A percentile compares a stretch with the other conserved stretches of the same genome.
Evolutionary conservation across 1,284 basidiomycete genomes (phyloP).

Genomic region (Ceratobasidium sp.): DNA sequence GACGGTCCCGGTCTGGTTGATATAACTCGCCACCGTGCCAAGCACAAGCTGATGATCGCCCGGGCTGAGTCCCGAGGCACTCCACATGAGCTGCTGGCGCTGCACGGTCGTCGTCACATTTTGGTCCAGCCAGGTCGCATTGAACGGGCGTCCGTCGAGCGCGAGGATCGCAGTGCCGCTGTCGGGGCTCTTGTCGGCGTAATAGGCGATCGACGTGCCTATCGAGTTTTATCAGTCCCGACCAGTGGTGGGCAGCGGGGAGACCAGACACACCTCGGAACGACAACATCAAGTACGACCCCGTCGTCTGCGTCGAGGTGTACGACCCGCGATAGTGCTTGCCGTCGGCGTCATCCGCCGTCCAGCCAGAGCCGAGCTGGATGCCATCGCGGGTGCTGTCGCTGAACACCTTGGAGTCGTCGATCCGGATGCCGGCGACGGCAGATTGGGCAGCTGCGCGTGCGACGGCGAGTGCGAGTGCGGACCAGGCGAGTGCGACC

Average conservation of each 20-base stretch:
- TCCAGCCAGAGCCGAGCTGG: constrained; percentile 14
- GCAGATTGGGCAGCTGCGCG: not conserved
- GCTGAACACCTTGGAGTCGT: constrained; percentile 4
- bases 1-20: not conserved
- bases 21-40: not conserved
- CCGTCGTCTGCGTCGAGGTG: not conserved
- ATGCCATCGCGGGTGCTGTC: not conserved
- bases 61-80: not conserved
- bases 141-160: constrained; percentile 3
- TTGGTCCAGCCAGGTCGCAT: not conserved
- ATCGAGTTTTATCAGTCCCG: too few relatives aligned
- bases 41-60: constrained; percentile 24
- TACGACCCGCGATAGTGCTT: not conserved
- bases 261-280: constrained; percentile 5
- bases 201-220: constrained; percentile 19
- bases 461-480: not conserved
- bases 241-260: too few relatives aligned
- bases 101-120: not conserved
- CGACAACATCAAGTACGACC: not conserved
- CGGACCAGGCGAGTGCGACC: not conserved
- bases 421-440: constrained; percentile 1
- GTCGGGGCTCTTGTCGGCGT: not conserved
- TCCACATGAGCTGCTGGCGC: not conserved
- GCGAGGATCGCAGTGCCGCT: not conserved
- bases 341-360: not conserved